Conservation (phyloP, 2,329 filamentous ascomycete species). For the Didymella keratinophila region DNA sequence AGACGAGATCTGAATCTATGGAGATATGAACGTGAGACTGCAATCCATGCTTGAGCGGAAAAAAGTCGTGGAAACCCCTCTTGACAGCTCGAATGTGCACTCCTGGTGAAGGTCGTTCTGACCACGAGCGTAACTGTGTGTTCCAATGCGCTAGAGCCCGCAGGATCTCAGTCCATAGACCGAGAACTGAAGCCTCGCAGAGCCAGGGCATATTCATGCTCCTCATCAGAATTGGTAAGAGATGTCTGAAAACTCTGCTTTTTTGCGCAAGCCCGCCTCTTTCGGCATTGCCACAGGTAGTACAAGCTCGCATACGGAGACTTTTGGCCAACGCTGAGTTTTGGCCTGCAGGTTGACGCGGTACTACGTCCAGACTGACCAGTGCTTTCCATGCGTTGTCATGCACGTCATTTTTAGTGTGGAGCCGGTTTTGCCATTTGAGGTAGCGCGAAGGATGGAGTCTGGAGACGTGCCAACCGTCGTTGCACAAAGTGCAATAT, state of each 20-base stretch:
- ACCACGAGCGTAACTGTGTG: slow-evolving; percentile 31
- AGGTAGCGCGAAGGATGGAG: slow-evolving; percentile 8
- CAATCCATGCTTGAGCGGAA: neutral
- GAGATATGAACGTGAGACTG: neutral
- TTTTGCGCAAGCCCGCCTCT: slow-evolving; percentile 30
- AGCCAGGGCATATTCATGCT: slow-evolving; percentile 29
- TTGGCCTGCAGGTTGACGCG: slow-evolving; percentile 18
- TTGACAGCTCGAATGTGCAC: neutral
- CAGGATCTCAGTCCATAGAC: slow-evolving; percentile 35
- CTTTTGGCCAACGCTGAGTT: slow-evolving; percentile 14
- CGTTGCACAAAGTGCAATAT: slow-evolving; percentile 22
- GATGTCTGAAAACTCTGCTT: slow-evolving; percentile 29
- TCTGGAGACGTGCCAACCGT: slow-evolving; percentile 12
- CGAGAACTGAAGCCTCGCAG: slow-evolving; percentile 28
- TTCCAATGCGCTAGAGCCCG: slow-evolving; percentile 35
- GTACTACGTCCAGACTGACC: slow-evolving; percentile 15
- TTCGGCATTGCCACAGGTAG: slow-evolving; percentile 24
- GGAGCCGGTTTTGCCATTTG: slow-evolving; percentile 9
- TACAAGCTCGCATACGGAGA: slow-evolving; percentile 22
- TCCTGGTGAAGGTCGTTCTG: slow-evolving; percentile 6
- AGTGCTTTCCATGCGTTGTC: slow-evolving; percentile 23
- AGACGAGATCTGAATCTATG: neutral
- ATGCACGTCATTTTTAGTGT: slow-evolving; percentile 25
- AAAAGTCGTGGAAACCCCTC: neutral
- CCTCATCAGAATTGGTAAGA: slow-evolving; percentile 26